phyloP scores from a whole-genome alignment of 164 flowering plant species.

The Piper longum region DNA sequence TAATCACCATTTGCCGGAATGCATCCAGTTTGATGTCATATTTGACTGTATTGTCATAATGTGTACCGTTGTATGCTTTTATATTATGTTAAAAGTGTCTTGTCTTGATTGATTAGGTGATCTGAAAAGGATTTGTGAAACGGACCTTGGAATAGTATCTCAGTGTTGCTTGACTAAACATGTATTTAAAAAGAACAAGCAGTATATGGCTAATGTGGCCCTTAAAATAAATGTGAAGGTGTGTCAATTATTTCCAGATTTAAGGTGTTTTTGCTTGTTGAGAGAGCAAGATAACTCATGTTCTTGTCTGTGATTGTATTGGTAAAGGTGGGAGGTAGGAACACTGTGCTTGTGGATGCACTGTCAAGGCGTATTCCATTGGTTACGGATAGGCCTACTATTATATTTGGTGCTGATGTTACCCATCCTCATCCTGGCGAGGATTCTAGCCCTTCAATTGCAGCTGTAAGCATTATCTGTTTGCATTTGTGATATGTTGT shows the following conservation, averaged over 20 bases:
- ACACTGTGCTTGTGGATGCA: slow-evolving; percentile 89
- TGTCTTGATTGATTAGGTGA: slow-evolving; percentile 34
- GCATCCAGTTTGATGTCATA: background rate
- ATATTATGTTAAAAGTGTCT: too few relatives aligned
- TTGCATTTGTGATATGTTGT: background rate
- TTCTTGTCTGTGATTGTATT: background rate
- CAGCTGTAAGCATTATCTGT: slow-evolving; percentile 43
- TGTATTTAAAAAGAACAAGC: slow-evolving; percentile 61
- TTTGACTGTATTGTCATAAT: too few relatives aligned
- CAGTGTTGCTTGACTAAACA: slow-evolving; percentile 86
- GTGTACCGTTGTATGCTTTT: background rate
- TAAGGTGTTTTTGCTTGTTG: background rate
- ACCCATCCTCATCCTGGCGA: slow-evolving; percentile 98
- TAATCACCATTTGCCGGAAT: slow-evolving; percentile 9
- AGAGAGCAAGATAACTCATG: background rate
- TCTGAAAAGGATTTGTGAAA: slow-evolving; percentile 83
- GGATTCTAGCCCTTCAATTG: slow-evolving; percentile 93
- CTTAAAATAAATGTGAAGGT: slow-evolving; percentile 81
- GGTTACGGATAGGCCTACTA: slow-evolving; percentile 79
- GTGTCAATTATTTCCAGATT: background rate
- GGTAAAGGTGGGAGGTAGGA: slow-evolving; percentile 68
- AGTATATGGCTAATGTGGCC: slow-evolving; percentile 81
- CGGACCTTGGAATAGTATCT: slow-evolving; percentile 83
- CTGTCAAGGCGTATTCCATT: slow-evolving; percentile 72
- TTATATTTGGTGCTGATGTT: slow-evolving; percentile 97